A percentile compares a stretch with the other conserved stretches of the same genome.
Evolutionary conservation across 495 filamentous ascomycete species (phyloP).

Genomic region (Staphylotrichum tortipilum): DNA sequence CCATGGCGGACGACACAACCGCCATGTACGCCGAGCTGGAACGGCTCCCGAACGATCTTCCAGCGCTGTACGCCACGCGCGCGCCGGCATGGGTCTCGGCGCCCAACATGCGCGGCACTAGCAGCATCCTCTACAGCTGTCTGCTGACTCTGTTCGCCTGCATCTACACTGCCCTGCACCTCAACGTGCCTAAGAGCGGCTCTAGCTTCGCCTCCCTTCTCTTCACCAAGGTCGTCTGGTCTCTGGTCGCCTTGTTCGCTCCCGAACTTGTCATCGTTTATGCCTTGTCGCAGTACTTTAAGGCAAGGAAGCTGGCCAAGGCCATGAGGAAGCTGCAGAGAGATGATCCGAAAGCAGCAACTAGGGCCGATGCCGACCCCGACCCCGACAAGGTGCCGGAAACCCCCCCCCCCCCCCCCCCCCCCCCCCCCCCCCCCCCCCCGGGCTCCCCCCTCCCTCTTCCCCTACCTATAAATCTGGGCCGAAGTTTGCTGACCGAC

Average conservation of each 20-base stretch:
- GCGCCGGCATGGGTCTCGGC: conserved; percentile 2
- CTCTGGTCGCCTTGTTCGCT: conserved; percentile 2
- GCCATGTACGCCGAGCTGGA: background rate
- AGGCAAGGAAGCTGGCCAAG: conserved; percentile 1
- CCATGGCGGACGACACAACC: background rate
- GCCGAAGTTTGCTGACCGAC: background rate
- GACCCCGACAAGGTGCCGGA: background rate
- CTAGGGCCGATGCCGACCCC: too few species aligned
- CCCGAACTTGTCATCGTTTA: conserved; percentile 11
- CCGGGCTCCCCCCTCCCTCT: too few species aligned
- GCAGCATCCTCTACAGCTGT: conserved; percentile 6
- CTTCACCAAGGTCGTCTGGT: conserved; percentile 1
- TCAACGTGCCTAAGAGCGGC: conserved; percentile 13
- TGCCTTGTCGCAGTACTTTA: conserved; percentile 1
- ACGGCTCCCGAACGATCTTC: background rate
- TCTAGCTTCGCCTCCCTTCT: background rate
- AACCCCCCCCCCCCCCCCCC: too few species aligned
- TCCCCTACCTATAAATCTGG: background rate
- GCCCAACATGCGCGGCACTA: conserved; percentile 5
- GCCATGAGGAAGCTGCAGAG: background rate
- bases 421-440: too few species aligned
- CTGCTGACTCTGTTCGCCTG: conserved; percentile 10
- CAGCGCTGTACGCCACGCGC: background rate
- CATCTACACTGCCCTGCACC: conserved; percentile 15
- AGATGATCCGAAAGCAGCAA: background rate